Evolutionary conservation across 2,329 filamentous ascomycete species (phyloP), one percentile per base, ranked within the genome.

Genomic region (Cephalotrichum gorgonifer): DNA sequence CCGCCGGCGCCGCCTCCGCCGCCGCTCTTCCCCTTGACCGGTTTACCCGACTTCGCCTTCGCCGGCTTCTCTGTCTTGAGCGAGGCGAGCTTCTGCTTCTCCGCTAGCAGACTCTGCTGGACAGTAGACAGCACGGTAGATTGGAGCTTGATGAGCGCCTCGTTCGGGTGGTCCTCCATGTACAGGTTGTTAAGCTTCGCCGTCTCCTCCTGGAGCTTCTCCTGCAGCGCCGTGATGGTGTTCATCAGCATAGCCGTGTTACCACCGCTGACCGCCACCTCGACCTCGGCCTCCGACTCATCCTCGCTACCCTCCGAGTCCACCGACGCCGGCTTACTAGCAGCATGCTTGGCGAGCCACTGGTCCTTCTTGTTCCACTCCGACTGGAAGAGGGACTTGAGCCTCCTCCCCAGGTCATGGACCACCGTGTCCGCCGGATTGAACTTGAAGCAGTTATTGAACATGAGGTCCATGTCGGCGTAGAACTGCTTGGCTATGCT

Each of bases 371-470:
- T 81, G 7, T 75, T 73, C 81, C 91, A 89, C 59, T 89, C 76
- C 5, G 66, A 64, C 52, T 87, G 81, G 65, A 95, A 96, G 1
- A 91, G 61, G 4, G 79, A 75, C 62, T 95, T 81, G 3, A 95
- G 71, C 51, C 81, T 71, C 56, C 85, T 81, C 12, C 88, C 91
- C 55, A 85, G 74, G 27, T 74, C 64, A 51, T 87, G 83, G 15
- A 94, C 86, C 1, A 81, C 75, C 54, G 94, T 88, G 8, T 81
- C 83, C 1, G 76, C 71, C 3, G 73, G 71, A 57, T 98, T 98
- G 76, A 97, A 98, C 54, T 85, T 84, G 71, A 82, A 88, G 64
- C 91, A 96, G 64, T 98, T 98, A 56, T 79, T 75, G 59, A 96
- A 84, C 56, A 97, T 90, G 50, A 89, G 77, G 44, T 81, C 78